Evolutionary conservation across 1,139 yeast genomes (phyloP), one percentile per base, ranked within the genome.

Genomic region (Nakaseomyces bracarensis): DNA sequence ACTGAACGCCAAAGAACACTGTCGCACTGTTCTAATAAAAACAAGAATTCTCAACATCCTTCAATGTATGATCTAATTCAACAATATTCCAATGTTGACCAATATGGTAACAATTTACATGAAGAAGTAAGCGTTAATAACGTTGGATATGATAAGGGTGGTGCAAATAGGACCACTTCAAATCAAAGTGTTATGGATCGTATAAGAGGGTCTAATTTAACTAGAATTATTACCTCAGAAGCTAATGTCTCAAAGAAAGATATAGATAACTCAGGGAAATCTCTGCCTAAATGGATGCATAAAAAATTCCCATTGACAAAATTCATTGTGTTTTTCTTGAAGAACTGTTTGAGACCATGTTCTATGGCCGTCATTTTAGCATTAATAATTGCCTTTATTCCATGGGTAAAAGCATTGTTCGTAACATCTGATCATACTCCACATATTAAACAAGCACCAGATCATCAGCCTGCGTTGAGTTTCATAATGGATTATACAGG

Each of bases 401-500:
- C 96, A 1, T 89, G 95, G 68, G 68, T 86, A 11, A 82, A 83
- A 54, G 85, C 93, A 1, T 68, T 87, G 25, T 89, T 89, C 59
- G 86, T 83, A 4, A 50, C 51, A 3, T 65, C 62, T 15, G 20
- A 43, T 0, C 50, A 36, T 40, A 61, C 54, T 54, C 70, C 59
- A 50, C 53, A 59, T 16, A 60, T 79, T 34, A 79, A 72, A 2
- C 58, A 71, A 43, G 96, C 96, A 0, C 96, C 96, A 0, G 96
- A 86, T 60, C 69, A 70, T 4, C 70, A 71, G 46, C 95, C 96
- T 0, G 85, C 94, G 1, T 67, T 87, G 33, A 83, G 87, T 19
- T 86, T 86, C 52, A 43, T 86, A 10, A 79, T 87, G 74, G 95
- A 86, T 56, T 75, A 78, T 47, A 69, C 87, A 1, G 58, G 75